A percentile compares a stretch with the other conserved stretches of the same genome.
These are phyloP conservation scores for Coemansia asiatica DNA, from an alignment of 192 early-diverging fungal species.

Conservation along the genomic window DNA sequence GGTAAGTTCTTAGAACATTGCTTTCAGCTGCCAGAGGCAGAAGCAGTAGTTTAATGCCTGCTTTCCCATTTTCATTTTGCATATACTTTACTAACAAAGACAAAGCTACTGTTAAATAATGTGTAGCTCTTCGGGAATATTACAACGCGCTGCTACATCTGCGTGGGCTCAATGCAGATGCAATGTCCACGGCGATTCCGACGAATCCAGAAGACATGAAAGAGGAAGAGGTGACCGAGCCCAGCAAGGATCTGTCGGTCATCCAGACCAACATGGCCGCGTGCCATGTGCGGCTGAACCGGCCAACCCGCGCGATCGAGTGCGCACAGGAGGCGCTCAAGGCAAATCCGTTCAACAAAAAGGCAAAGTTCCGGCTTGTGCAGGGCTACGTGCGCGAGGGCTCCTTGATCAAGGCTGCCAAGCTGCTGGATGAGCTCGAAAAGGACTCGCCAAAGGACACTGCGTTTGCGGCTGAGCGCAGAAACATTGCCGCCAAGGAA, in stretches of 20 bases:
- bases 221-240: conserved; percentile 39
- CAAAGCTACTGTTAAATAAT: not conserved
- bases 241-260: conserved; percentile 36
- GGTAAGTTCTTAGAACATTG: conserved; percentile 19
- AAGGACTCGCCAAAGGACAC: conserved; percentile 33
- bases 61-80: too few relatives aligned
- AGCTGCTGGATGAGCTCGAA: conserved; percentile 43
- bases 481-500: conserved; percentile 34
- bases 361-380: conserved; percentile 52
- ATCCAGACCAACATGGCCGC: conserved; percentile 50
- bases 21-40: too few relatives aligned
- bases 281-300: conserved; percentile 40
- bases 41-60: too few relatives aligned
- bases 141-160: conserved; percentile 39
- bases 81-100: not conserved
- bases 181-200: conserved; percentile 16
- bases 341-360: conserved; percentile 45
- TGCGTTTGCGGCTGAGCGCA: conserved; percentile 40
- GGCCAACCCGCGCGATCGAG: conserved; percentile 18
- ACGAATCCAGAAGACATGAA: conserved; percentile 22
- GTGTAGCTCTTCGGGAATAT: conserved; percentile 42
- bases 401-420: conserved; percentile 28
- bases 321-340: conserved; percentile 37
- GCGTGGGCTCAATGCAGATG: conserved; percentile 36
- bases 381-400: conserved; percentile 46